phyloP scores from a whole-genome alignment of 179 eudicot species.

The Dionaea muscipula region DNA sequence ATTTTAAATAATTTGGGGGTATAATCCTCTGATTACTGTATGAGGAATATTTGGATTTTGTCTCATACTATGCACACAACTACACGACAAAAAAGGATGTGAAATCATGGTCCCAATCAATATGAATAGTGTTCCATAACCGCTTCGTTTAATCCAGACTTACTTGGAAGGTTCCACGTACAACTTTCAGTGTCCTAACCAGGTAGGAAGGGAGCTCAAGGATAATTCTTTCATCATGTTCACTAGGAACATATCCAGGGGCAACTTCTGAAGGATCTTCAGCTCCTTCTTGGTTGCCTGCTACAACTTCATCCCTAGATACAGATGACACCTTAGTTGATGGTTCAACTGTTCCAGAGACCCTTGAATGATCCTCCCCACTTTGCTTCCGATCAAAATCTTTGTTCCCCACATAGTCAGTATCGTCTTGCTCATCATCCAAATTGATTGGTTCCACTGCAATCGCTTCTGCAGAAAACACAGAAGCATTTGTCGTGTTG shows the following conservation, averaged over 20 bases:
- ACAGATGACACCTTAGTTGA: slow-evolving; percentile 29
- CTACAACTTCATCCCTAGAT: slow-evolving; percentile 31
- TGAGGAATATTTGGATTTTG: too few relatives aligned
- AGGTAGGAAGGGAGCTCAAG: slow-evolving; percentile 87
- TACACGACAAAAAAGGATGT: too few relatives aligned
- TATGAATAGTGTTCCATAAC: too few relatives aligned
- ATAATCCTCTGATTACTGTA: too few relatives aligned
- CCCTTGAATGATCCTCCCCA: slow-evolving; percentile 32
- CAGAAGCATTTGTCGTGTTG: slow-evolving; percentile 56
- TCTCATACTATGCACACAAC: too few relatives aligned
- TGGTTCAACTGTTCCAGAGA: slow-evolving; percentile 39
- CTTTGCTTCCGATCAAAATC: slow-evolving; percentile 32
- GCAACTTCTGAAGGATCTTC: slow-evolving; percentile 53
- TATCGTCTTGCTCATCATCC: slow-evolving; percentile 54
- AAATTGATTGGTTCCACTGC: slow-evolving; percentile 50
- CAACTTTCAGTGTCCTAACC: slow-evolving; percentile 78
- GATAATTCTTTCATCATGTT: slow-evolving; percentile 77
- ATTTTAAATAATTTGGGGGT: too few relatives aligned
- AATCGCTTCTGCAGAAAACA: slow-evolving; percentile 70
- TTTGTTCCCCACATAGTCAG: slow-evolving; percentile 26
- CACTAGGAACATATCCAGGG: slow-evolving; percentile 88
- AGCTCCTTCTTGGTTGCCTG: slow-evolving; percentile 36
- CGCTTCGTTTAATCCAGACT: slow-evolving; percentile 29
- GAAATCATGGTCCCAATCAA: too few relatives aligned
- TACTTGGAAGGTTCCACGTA: slow-evolving; percentile 87